phyloP scores from a whole-genome alignment of 352 stramenopile species.

The Pythium periplocum region DNA sequence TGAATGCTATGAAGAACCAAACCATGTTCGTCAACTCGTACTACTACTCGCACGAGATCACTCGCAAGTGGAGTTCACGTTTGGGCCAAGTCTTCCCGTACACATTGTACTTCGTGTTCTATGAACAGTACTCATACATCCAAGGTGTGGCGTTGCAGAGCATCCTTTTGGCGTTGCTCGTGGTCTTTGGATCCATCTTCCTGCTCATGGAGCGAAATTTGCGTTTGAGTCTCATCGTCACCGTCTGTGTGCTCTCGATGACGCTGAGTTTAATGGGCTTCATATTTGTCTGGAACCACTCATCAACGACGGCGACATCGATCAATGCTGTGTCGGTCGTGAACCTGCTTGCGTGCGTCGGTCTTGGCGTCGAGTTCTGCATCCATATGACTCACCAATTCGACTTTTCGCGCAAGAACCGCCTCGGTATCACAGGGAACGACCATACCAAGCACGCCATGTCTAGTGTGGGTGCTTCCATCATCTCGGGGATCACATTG shows the following conservation, averaged over 20 bases:
- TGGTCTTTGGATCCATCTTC: slow-evolving; percentile 76
- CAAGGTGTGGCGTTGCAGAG: slow-evolving; percentile 85
- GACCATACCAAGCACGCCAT: slow-evolving; percentile 75
- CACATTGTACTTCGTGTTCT: slow-evolving; percentile 88
- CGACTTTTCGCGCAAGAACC: slow-evolving; percentile 43
- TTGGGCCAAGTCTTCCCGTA: slow-evolving; percentile 73
- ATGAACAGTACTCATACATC: slow-evolving; percentile 92
- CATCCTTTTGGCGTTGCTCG: slow-evolving; percentile 70
- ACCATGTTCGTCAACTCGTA: slow-evolving; percentile 89
- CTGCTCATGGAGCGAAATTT: slow-evolving; percentile 71
- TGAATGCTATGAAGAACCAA: slow-evolving; percentile 83
- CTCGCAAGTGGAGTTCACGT: slow-evolving; percentile 26
- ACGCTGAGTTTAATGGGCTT: slow-evolving; percentile 72
- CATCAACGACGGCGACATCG: slow-evolving; percentile 49
- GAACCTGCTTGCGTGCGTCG: slow-evolving; percentile 85
- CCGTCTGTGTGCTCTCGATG: slow-evolving; percentile 76
- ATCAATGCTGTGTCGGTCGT: slow-evolving; percentile 90
- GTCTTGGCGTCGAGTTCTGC: slow-evolving; percentile 88
- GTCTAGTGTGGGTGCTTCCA: slow-evolving; percentile 66
- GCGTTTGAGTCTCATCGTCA: slow-evolving; percentile 58
- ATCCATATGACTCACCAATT: slow-evolving; percentile 87
- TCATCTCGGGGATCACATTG: slow-evolving; percentile 90
- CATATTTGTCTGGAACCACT: slow-evolving; percentile 76
- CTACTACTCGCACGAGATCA: slow-evolving; percentile 77
- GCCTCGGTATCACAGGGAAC: slow-evolving; percentile 35